Conservation (phyloP, 176 grass and related monocot species). For the Paspalum vaginatum region DNA sequence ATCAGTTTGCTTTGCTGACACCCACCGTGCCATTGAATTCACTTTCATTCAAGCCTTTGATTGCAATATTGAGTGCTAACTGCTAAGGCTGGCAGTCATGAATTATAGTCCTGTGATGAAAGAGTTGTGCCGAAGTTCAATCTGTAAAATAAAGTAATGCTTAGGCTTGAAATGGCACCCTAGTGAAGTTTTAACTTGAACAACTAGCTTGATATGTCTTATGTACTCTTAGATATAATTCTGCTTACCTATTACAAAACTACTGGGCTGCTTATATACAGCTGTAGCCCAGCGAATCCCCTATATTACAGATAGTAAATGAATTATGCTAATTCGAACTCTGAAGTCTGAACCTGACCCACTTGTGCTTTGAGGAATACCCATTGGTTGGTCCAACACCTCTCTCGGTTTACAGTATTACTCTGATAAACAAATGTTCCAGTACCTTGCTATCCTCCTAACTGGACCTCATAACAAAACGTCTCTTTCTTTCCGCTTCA, state of each 20-base stretch:
- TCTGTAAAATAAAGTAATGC: neutral
- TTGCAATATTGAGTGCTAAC: neutral
- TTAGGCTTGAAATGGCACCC: neutral
- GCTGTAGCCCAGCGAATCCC: too few species aligned
- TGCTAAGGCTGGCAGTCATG: neutral
- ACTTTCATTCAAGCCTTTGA: neutral
- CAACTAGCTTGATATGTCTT: neutral
- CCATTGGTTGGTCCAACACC: too few species aligned
- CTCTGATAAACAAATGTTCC: neutral
- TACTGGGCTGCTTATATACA: too few species aligned
- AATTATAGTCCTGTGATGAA: slow-evolving; percentile 2
- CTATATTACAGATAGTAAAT: too few species aligned
- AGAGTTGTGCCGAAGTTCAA: neutral
- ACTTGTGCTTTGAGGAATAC: neutral
- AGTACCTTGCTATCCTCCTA: neutral
- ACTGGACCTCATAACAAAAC: slow-evolving; percentile 3
- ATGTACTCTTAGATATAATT: too few species aligned
- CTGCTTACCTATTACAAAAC: too few species aligned
- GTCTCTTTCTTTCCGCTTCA: neutral
- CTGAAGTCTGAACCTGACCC: neutral
- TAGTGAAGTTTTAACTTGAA: neutral
- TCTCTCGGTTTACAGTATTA: too few species aligned
- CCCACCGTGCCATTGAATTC: neutral
- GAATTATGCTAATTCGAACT: neutral
- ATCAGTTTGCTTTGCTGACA: neutral